Percentiles rank a stretch among this genome's conserved stretches.
These are phyloP conservation scores for Sungouiella blattae DNA, from an alignment of 805 yeast species.

Conservation along the genomic window DNA sequence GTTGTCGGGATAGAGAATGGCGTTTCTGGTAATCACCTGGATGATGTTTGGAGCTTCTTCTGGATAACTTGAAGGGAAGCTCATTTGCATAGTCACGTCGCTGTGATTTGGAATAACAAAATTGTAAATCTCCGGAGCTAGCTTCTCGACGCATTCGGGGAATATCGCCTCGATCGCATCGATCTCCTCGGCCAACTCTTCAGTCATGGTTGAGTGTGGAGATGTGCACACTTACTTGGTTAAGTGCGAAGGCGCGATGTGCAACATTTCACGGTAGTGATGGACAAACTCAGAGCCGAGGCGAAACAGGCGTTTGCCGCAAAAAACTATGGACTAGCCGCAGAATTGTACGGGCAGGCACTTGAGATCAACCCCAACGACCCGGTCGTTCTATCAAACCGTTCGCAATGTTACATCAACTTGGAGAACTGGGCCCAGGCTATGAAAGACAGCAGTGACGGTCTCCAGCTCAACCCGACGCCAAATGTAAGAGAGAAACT, in stretches of 20 bases:
- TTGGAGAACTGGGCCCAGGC: slow-evolving; percentile 48
- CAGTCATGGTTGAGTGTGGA: slow-evolving; percentile 11
- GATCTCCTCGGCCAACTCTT: slow-evolving; percentile 66
- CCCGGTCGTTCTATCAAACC: slow-evolving; percentile 61
- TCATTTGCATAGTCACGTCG: slow-evolving; percentile 56
- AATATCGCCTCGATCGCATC: slow-evolving; percentile 85
- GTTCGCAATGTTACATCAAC: slow-evolving; percentile 63
- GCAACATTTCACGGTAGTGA: too few relatives aligned
- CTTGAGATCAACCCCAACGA: slow-evolving; percentile 45
- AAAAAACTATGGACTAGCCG: slow-evolving; percentile 48
- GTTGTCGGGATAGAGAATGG: slow-evolving; percentile 36
- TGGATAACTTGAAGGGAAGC: slow-evolving; percentile 75
- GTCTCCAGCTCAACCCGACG: slow-evolving; percentile 34
- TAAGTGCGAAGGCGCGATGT: not conserved
- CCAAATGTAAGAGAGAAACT: slow-evolving; percentile 43
- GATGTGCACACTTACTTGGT: not conserved
- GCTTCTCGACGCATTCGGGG: slow-evolving; percentile 53
- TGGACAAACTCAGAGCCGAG: slow-evolving; percentile 29
- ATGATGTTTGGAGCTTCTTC: slow-evolving; percentile 56
- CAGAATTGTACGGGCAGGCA: slow-evolving; percentile 53
- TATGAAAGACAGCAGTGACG: slow-evolving; percentile 46
- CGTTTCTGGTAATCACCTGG: slow-evolving; percentile 44
- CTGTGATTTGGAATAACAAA: slow-evolving; percentile 62
- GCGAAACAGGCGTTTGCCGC: slow-evolving; percentile 55
- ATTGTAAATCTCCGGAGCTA: slow-evolving; percentile 41